phyloP scores from a whole-genome alignment of 768 basidiomycete genomes.

The Lactarius evosmus region DNA sequence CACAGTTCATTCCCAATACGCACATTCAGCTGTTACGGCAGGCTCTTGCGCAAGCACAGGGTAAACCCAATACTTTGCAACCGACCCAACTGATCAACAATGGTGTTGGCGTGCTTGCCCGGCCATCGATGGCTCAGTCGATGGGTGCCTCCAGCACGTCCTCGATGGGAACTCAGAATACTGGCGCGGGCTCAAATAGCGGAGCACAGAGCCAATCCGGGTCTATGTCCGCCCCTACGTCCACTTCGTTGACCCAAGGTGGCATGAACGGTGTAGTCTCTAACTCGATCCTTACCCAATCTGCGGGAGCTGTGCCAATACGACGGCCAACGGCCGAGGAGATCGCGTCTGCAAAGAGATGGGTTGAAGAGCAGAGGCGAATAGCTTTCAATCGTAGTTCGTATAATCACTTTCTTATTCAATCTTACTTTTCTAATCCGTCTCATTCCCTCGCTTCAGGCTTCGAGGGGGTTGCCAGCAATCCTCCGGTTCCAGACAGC shows the following conservation, averaged over 20 bases:
- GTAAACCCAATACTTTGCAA: constrained; percentile 5
- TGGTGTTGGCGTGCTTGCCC: neutral
- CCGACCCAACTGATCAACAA: constrained; percentile 1
- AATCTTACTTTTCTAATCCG: neutral
- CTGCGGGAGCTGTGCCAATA: neutral
- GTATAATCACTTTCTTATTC: neutral
- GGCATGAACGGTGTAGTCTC: neutral
- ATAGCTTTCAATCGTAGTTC: constrained; percentile 1
- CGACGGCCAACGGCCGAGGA: constrained; percentile 6
- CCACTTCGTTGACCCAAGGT: neutral
- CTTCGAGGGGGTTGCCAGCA: neutral
- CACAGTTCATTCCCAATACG: neutral
- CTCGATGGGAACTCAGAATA: constrained; percentile 2
- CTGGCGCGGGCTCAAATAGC: neutral
- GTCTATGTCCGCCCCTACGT: neutral
- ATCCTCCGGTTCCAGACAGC: neutral
- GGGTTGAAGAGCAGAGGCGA: constrained; percentile 13
- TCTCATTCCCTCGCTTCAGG: neutral
- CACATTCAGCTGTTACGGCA: constrained; percentile 5
- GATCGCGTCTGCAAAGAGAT: neutral
- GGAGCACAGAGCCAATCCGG: constrained; percentile 12
- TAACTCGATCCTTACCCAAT: neutral
- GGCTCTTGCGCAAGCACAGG: neutral
- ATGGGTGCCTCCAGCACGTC: constrained; percentile 5
- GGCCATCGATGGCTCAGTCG: constrained; percentile 8